phyloP scores from a whole-genome alignment of 2,329 filamentous ascomycete genomes.

The Intubia oerlemansii region DNA sequence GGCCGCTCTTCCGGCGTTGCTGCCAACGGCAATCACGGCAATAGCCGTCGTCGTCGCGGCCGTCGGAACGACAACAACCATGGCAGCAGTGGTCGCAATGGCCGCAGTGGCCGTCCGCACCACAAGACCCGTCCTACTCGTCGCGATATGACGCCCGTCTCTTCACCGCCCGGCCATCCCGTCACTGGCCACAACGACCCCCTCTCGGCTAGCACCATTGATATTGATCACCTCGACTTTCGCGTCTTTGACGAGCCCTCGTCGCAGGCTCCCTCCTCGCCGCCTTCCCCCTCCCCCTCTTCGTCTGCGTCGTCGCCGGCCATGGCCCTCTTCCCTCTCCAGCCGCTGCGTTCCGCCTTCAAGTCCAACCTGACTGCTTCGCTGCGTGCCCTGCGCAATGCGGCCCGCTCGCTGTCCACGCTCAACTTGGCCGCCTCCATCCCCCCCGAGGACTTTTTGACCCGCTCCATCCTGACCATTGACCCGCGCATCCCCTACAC shows the following conservation, averaged over 20 bases:
- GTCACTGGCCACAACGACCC: slow-evolving; percentile 29
- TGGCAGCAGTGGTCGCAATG: slow-evolving; percentile 15
- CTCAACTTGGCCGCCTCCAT: slow-evolving; percentile 42
- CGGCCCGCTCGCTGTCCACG: slow-evolving; percentile 39
- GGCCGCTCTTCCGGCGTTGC: too few species aligned
- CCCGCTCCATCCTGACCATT: slow-evolving; percentile 44
- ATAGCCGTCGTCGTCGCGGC: too few species aligned
- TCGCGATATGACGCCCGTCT: slow-evolving; percentile 31
- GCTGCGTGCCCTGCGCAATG: slow-evolving; percentile 39
- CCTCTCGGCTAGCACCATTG: slow-evolving; percentile 16
- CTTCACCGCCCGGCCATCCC: slow-evolving; percentile 29
- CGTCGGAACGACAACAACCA: too few species aligned
- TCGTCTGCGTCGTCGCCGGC: too few species aligned
- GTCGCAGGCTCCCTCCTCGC: slow-evolving; percentile 3
- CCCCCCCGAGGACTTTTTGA: slow-evolving; percentile 44
- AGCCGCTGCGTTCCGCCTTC: slow-evolving; percentile 34
- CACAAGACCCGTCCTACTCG: slow-evolving; percentile 20
- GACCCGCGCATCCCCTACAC: slow-evolving; percentile 45
- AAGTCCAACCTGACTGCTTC: slow-evolving; percentile 51
- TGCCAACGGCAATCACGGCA: too few species aligned
- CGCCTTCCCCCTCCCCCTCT: too few species aligned
- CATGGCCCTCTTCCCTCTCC: slow-evolving; percentile 13
- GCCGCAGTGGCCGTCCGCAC: too few species aligned
- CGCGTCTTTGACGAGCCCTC: slow-evolving; percentile 18
- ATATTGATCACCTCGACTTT: slow-evolving; percentile 25